phyloP scores from a whole-genome alignment of 1,284 basidiomycete species.

The Trichosporon ovoides region DNA sequence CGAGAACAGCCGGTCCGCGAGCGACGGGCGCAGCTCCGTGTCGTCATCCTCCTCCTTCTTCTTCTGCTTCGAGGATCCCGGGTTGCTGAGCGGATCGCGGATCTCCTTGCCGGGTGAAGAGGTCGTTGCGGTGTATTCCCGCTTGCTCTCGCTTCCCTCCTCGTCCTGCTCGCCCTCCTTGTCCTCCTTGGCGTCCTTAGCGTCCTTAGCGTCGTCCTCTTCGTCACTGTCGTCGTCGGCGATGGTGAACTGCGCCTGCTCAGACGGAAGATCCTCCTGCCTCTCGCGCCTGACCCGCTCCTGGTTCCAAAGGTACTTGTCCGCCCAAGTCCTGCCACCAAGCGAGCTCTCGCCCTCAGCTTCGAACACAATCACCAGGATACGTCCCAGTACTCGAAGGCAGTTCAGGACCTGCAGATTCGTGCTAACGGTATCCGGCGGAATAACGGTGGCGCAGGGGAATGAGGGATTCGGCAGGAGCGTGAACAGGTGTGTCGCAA shows the following conservation, averaged over 20 bases:
- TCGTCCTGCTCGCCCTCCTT: slow-evolving; percentile 22
- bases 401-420: slow-evolving; percentile 83
- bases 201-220: too few species aligned
- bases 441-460: slow-evolving; percentile 52
- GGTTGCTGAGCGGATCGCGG: slow-evolving; percentile 33
- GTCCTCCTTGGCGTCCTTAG: slow-evolving; percentile 36
- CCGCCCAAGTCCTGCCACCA: slow-evolving; percentile 14
- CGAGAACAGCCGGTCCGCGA: slow-evolving; percentile 71
- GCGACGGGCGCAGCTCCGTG: slow-evolving; percentile 57
- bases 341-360: slow-evolving; percentile 55
- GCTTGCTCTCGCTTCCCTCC: slow-evolving; percentile 30
- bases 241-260: slow-evolving; percentile 64
- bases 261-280: not conserved
- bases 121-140: slow-evolving; percentile 12
- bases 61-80: slow-evolving; percentile 7
- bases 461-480: slow-evolving; percentile 76
- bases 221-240: slow-evolving; percentile 53
- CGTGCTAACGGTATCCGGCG: slow-evolving; percentile 52
- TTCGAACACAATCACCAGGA: slow-evolving; percentile 83
- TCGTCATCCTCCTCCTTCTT: slow-evolving; percentile 20
- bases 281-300: slow-evolving; percentile 4
- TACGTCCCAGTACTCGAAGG: slow-evolving; percentile 72
- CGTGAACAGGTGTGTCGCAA: slow-evolving; percentile 70
- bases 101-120: slow-evolving; percentile 57
- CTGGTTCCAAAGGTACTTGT: slow-evolving; percentile 15